Evolutionary conservation across 2,329 filamentous ascomycete species (phyloP), one percentile per base, ranked within the genome.

Genomic region (Ophiostoma piceae): DNA sequence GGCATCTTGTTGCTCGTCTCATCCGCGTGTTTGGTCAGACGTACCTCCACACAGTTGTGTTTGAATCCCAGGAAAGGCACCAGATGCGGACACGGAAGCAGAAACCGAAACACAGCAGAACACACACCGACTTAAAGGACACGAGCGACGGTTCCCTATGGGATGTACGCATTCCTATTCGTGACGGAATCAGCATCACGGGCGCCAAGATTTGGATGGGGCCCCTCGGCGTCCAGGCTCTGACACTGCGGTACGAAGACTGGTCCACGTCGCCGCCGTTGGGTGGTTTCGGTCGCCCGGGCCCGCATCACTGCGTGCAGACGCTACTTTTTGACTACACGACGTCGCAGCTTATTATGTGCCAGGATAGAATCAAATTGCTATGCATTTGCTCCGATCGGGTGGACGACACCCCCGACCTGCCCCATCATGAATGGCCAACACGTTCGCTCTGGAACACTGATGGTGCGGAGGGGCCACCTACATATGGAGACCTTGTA

Each of bases 181-280:
- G 65, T 26, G 65, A 16, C 57, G 22, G 62, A 11, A 16, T 66
- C 41, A 11, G 54, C 64, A 69, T 71, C 29, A 66, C 65, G 7
- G 57, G 65, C 26, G 66, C 65, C 57, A 68, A 60, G 32, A 19
- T 71, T n/a, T 69, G 57, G 68, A 47, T 69, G 6, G 70, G 68
- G 16, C 57, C 68, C 19, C 66, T 69, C 22, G 68, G 70, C 6
- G 51, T 35, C 22, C 65, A 68, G 32, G 68, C 70, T 1, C 41
- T 71, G 66, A 37, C n/a, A 9, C 51, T 71, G 57, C 41, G 39
- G 35, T 71, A 71, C 62, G 57, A 66, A 19, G 70, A 71, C 32
- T 26, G 70, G 35, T 62, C 68, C 4, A 68, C 29, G 70, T 71
- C 68, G 39, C 68, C 68, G 39, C 39, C 22, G 9, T n/a, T 71